Evolutionary conservation across 495 filamentous ascomycete genomes (phyloP), one percentile per base, ranked within the genome.

Genomic region (Hyphodiscus hymeniophilus): DNA sequence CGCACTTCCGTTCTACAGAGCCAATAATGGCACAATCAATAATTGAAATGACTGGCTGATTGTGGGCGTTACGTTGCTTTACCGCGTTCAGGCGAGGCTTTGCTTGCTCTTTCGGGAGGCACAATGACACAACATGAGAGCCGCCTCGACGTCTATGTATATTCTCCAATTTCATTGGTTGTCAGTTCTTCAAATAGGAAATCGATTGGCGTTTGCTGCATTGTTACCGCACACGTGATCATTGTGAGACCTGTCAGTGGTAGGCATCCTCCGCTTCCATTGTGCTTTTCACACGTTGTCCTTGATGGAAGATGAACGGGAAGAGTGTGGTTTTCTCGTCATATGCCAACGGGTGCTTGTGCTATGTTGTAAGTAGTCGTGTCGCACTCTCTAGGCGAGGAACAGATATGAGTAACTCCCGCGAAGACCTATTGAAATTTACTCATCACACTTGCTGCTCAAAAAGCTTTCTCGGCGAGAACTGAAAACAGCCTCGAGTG

Each of bases 191-290:
- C 26, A 41, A 38, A 42, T 32, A 42, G 13, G 18, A 28, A 36
- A 30, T 50, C 13, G 22, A 50, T 36, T 36, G 47, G 47, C 47
- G 38, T 43, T 50, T 50, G 46, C 23, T 42, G 46, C 36, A 41
- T 8, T 32, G 20, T 18, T 34, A 36, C 16, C 17, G 22, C 40
- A 28, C 21, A 30, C 26, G 46, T 34, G 26, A 48, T 41, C 15
- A 20, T 20, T n/a, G 21, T 41, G 23, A 30, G 41, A 43, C n/a
- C 15, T 17, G n/a, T 43, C 15, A 22, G n/a, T 40, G n/a, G 33
- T 30, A 8, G 33, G 20, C 17, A 17, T 32, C 13, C 18, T 43
- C 26, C 21, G 38, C 2, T 7, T 24, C 39, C 41, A 39, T 11
- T 47, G 6, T 45, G 5, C 15, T 2, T 16, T 45, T 42, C 32